Percentiles rank a stretch among this genome's conserved stretches.
Evolutionary conservation across 176 grass and related monocot species (phyloP).

Genomic region (Triticum monococcum): DNA sequence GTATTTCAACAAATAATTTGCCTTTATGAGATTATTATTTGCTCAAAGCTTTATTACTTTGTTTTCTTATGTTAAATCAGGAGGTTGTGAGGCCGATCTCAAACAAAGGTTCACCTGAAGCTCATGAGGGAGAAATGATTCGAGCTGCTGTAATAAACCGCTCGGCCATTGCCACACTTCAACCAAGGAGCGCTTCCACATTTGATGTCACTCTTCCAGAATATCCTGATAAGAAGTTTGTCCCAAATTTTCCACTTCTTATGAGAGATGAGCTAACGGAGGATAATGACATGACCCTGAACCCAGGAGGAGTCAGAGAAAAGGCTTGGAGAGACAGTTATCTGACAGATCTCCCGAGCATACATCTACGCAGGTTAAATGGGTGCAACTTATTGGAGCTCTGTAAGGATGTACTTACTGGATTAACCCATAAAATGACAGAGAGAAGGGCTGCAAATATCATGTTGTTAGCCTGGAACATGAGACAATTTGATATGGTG

Average conservation of each 20-base stretch:
- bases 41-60: constrained; percentile 6
- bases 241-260: neutral
- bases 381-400: neutral
- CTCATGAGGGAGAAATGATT: neutral
- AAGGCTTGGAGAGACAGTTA: neutral
- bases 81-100: constrained; percentile 28
- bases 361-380: constrained; percentile 15
- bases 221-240: neutral
- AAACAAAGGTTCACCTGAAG: constrained; percentile 25
- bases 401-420: constrained; percentile 1
- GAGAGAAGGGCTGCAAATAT: constrained; percentile 22
- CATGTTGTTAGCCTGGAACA: constrained; percentile 11
- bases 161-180: neutral
- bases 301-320: neutral
- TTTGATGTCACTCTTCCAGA: neutral
- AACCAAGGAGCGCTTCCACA: neutral
- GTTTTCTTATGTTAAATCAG: constrained; percentile 33
- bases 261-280: neutral
- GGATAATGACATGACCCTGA: neutral
- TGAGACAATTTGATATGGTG: neutral
- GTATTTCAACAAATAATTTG: neutral
- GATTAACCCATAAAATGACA: neutral
- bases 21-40: neutral
- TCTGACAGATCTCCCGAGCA: neutral
- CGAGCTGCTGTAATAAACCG: neutral